A percentile compares a stretch with the other conserved stretches of the same genome.
Conservation (phyloP, 2,329 filamentous ascomycete genomes). For the Gaeumannomyces tritici region DNA sequence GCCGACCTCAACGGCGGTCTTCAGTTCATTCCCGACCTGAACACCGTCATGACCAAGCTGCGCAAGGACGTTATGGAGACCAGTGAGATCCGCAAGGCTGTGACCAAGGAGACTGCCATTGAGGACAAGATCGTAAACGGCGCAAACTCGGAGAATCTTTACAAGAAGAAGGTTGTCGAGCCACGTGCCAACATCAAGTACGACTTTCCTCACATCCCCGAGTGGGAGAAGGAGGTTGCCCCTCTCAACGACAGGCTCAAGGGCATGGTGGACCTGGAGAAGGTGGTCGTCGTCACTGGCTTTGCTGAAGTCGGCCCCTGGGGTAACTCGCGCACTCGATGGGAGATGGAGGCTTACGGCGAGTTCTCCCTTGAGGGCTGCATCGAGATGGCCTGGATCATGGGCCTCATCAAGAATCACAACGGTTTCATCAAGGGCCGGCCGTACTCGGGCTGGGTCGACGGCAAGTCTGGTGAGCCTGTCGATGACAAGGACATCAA, state of each 20-base stretch:
- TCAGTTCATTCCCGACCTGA: constrained; percentile 93
- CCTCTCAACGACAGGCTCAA: constrained; percentile 82
- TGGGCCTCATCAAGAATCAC: constrained; percentile 98
- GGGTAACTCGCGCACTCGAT: constrained; percentile 96
- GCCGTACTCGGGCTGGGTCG: constrained; percentile 94
- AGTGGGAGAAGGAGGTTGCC: constrained; percentile 86
- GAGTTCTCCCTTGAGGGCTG: constrained; percentile 97
- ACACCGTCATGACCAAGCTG: constrained; percentile 85
- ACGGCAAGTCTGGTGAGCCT: constrained; percentile 85
- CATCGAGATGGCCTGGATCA: constrained; percentile 99
- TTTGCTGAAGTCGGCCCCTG: constrained; percentile 94
- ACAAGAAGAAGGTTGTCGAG: constrained; percentile 89
- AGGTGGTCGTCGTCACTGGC: constrained; percentile 94
- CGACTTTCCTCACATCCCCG: constrained; percentile 80
- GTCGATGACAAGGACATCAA: constrained; percentile 98
- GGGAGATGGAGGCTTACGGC: constrained; percentile 98
- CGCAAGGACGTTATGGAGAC: constrained; percentile 93
- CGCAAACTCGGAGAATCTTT: constrained; percentile 80
- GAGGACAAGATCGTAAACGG: constrained; percentile 98
- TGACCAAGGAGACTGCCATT: constrained; percentile 89
- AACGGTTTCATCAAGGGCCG: constrained; percentile 94
- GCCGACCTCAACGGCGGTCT: constrained; percentile 96
- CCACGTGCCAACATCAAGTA: constrained; percentile 98
- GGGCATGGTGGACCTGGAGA: constrained; percentile 97
- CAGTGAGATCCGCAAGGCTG: constrained; percentile 84